phyloP scores from a whole-genome alignment of 345 rosid genomes.

The Psidium guajava region DNA sequence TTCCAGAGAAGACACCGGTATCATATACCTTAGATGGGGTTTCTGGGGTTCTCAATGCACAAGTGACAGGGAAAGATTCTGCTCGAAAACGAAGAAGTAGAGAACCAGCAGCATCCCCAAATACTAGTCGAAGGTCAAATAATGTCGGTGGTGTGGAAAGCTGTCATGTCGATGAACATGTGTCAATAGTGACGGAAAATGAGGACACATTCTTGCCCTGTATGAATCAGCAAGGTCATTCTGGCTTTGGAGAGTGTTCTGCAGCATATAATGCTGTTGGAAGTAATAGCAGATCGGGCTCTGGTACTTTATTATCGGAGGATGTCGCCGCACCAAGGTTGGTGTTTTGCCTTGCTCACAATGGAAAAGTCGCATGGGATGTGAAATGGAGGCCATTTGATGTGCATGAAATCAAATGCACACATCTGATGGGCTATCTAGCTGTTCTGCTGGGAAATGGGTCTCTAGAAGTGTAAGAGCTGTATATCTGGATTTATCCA shows the following conservation, averaged over 20 bases:
- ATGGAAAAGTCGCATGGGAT: constrained; percentile 93
- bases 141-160: constrained; percentile 4
- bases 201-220: constrained; percentile 13
- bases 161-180: constrained; percentile 3
- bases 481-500: constrained; percentile 1
- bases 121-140: constrained; percentile 13
- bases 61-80: constrained; percentile 9
- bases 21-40: constrained; percentile 17
- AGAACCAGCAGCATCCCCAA: constrained; percentile 8
- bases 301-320: constrained; percentile 21
- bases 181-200: constrained; percentile 4
- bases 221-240: constrained; percentile 9
- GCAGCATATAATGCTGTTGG: constrained; percentile 4
- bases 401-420: constrained; percentile 25
- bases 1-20: constrained; percentile 25
- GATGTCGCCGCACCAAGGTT: constrained; percentile 59
- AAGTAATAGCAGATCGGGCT: constrained; percentile 8
- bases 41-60: constrained; percentile 13
- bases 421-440: constrained; percentile 76
- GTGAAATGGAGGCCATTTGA: constrained; percentile 70
- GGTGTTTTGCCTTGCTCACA: constrained; percentile 76
- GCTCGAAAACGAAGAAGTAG: constrained; percentile 7
- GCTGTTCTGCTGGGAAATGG: constrained; percentile 91
- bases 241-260: constrained; percentile 10
- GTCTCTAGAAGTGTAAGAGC: constrained; percentile 82